These are phyloP conservation scores for Picea sitchensis DNA, from an alignment of 75 land plant species.

Conservation along the genomic window DNA sequence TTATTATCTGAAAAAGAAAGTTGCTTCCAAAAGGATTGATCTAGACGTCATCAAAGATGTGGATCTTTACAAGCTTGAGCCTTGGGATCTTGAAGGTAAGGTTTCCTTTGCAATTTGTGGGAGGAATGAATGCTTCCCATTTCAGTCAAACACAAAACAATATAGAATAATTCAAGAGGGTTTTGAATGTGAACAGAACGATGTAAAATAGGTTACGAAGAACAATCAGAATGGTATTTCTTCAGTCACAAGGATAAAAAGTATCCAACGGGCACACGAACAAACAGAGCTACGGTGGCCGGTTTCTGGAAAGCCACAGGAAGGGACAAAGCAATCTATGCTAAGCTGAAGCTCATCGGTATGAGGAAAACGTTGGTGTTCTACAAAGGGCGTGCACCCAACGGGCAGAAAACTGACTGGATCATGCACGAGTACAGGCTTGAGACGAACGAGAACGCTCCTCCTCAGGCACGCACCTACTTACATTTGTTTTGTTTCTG, in stretches of 20 bases:
- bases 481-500: too few relatives aligned
- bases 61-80: constrained; percentile 73
- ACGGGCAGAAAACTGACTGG: constrained; percentile 64
- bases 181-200: constrained; percentile 29
- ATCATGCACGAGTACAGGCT: constrained; percentile 66
- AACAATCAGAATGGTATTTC: constrained; percentile 60
- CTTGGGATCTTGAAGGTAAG: constrained; percentile 75
- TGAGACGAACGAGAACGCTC: constrained; percentile 31
- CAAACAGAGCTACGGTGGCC: constrained; percentile 50
- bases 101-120: too few relatives aligned
- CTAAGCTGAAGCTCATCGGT: constrained; percentile 46
- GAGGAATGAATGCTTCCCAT: too few relatives aligned
- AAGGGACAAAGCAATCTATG: constrained; percentile 51
- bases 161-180: too few relatives aligned
- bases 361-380: constrained; percentile 61
- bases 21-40: constrained; percentile 55
- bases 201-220: constrained; percentile 46
- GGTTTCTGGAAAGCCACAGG: constrained; percentile 72
- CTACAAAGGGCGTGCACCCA: constrained; percentile 57
- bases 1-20: constrained; percentile 67
- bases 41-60: constrained; percentile 64
- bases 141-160: too few relatives aligned
- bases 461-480: too few relatives aligned
- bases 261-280: constrained; percentile 57
- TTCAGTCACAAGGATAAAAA: constrained; percentile 67